Base-by-base conservation (phyloP, 1,284 basidiomycete genomes). In the Sporisorium exsertum region DNA sequence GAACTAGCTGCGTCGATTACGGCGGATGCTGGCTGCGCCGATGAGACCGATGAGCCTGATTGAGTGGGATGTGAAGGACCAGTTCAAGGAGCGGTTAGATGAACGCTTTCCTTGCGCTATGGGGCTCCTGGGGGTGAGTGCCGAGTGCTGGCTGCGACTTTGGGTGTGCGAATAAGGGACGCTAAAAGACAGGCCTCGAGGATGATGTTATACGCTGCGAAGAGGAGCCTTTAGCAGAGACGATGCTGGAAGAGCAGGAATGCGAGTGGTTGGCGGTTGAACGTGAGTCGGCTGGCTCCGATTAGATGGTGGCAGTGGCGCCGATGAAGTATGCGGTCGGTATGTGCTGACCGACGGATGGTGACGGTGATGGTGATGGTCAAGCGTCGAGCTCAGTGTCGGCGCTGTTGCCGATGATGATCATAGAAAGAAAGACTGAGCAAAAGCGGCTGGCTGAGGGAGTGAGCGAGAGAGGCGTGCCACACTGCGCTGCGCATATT, bases 321-420 rank as follows among this genome's bases (percentile, higher is more conserved):
- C 3, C 3, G 18, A n/a, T 40, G 37, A 6, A 20, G 40, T 20
- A n/a, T 20, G 40, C 40, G 40, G n/a, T 20, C n/a, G 9, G n/a
- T 43, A n/a, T 20, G n/a, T 1, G 40, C 40, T 43, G 40, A 20
- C n/a, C 40, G 40, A 20, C 6, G 40, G 40, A 43, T n/a, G n/a
- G n/a, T n/a, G 37, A 40, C 8, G 8, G 18, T 18, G 37, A 12
- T 12, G 18, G 18, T 40, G 40, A 43, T 43, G 40, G 40, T 20
- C 40, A 16, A 20, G n/a, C 16, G 40, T 15, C 16, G 40, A 43
- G 40, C 29, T 43, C 40, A 43, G n/a, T 32, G 54, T 32, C 43
- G 54, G 45, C n/a, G 54, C 27, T 20, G 54, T 56, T 20, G 54
- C 54, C 45, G 54, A 46, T 46, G 27, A 27, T 20, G 32, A 56